phyloP scores from a whole-genome alignment of 2,329 filamentous ascomycete species.

The Moelleriella libera region DNA sequence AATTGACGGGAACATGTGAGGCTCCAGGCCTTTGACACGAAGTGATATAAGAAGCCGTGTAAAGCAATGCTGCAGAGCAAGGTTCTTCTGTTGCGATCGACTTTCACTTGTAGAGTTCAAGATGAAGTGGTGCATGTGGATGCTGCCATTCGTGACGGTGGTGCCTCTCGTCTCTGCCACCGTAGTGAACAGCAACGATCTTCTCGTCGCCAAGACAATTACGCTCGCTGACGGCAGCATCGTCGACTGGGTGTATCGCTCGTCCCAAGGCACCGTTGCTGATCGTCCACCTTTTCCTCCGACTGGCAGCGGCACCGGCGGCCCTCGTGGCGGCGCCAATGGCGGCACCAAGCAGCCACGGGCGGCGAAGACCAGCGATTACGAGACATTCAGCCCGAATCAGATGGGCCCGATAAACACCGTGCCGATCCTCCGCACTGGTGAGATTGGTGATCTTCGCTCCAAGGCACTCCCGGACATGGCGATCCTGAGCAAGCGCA shows the following conservation, averaged over 20 bases:
- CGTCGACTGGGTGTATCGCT: slow-evolving; percentile 5
- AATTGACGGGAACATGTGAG: no score
- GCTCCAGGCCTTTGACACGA: no score
- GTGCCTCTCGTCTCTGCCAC: not conserved
- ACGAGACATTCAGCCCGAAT: not conserved
- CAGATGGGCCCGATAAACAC: slow-evolving; percentile 3
- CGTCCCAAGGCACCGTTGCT: slow-evolving; percentile 4
- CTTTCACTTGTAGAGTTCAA: not conserved
- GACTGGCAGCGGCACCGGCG: no score
- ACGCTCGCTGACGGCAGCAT: slow-evolving; percentile 5
- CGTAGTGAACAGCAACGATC: not conserved
- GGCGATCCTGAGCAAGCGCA: not conserved
- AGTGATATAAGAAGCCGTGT: no score
- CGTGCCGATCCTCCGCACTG: slow-evolving; percentile 5
- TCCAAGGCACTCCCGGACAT: not conserved
- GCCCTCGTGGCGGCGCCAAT: no score
- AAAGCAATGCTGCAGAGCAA: no score
- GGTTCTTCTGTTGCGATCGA: no score
- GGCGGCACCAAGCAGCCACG: no score
- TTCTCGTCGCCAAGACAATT: slow-evolving; percentile 5
- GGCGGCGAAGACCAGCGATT: not conserved
- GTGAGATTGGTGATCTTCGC: not conserved
- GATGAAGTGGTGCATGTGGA: not conserved
- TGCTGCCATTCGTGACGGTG: not conserved
- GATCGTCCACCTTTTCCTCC: not conserved